Percentiles rank a stretch among this genome's conserved stretches.
Conservation (phyloP, 2,329 filamentous ascomycete species). For the Fusarium gaditjirri region DNA sequence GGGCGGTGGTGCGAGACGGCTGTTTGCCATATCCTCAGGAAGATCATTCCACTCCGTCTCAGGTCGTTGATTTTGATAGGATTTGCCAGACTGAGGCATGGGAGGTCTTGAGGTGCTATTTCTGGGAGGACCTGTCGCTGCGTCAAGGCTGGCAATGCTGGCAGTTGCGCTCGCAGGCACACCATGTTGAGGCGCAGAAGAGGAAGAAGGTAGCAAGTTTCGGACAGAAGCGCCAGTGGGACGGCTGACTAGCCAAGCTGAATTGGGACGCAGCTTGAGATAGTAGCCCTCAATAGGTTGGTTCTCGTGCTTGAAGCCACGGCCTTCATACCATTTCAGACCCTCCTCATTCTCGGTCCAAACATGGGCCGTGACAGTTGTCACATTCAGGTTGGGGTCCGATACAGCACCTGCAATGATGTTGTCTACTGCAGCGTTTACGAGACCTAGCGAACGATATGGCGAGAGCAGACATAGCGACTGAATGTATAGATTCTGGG, state of each 20-base stretch:
- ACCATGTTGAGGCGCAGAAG: slow-evolving; percentile 21
- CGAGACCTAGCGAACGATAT: slow-evolving; percentile 69
- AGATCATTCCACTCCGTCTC: slow-evolving; percentile 74
- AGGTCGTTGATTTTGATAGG: slow-evolving; percentile 69
- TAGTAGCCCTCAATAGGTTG: slow-evolving; percentile 69
- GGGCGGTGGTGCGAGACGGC: slow-evolving; percentile 46
- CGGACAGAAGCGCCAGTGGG: slow-evolving; percentile 49
- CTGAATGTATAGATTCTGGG: slow-evolving; percentile 70
- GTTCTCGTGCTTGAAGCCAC: slow-evolving; percentile 64
- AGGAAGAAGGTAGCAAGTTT: slow-evolving; percentile 36
- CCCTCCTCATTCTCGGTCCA: slow-evolving; percentile 75
- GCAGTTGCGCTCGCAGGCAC: slow-evolving; percentile 46
- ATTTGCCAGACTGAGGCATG: slow-evolving; percentile 51
- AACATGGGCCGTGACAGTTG: slow-evolving; percentile 70
- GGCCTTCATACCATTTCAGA: slow-evolving; percentile 68
- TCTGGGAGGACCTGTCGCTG: slow-evolving; percentile 40
- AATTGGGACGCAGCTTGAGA: slow-evolving; percentile 68
- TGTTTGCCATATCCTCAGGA: slow-evolving; percentile 66
- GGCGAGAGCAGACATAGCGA: slow-evolving; percentile 71
- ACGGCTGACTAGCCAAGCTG: slow-evolving; percentile 68
- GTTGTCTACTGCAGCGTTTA: slow-evolving; percentile 65
- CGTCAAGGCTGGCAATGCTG: slow-evolving; percentile 48
- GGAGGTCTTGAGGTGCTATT: slow-evolving; percentile 37
- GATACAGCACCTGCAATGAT: slow-evolving; percentile 55
- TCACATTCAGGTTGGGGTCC: slow-evolving; percentile 52